These are phyloP conservation scores for Cytidiella melzeri DNA, from an alignment of 768 basidiomycete genomes.

Conservation along the genomic window DNA sequence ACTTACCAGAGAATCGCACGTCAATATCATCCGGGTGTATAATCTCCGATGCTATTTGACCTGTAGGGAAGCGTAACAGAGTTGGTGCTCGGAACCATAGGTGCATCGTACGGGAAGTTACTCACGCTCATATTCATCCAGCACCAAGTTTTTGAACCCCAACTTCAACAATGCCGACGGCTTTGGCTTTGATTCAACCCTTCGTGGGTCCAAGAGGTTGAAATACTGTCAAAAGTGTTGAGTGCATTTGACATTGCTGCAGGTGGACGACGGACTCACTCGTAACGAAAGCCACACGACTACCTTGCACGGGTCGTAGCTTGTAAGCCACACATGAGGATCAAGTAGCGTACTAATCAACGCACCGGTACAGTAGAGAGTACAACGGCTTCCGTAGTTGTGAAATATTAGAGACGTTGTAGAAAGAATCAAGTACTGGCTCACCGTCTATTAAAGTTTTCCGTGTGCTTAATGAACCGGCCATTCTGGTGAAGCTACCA, in stretches of 20 bases:
- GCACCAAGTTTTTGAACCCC: constrained; percentile 64
- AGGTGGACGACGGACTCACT: background rate
- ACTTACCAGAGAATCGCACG: constrained; percentile 65
- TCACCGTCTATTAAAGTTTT: background rate
- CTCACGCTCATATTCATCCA: constrained; percentile 90
- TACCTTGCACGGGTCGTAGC: background rate
- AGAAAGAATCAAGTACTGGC: background rate
- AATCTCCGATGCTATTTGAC: constrained; percentile 85
- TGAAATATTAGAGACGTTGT: background rate
- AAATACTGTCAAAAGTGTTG: background rate
- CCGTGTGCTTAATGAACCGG: too few relatives aligned
- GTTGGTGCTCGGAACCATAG: constrained; percentile 6
- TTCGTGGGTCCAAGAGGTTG: background rate
- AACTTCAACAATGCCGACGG: constrained; percentile 30
- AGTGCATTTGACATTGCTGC: background rate
- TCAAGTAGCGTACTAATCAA: background rate
- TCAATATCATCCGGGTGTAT: constrained; percentile 88
- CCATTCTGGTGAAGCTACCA: too few relatives aligned
- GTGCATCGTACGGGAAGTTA: constrained; percentile 1
- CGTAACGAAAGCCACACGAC: background rate
- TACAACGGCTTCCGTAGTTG: background rate
- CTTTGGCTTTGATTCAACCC: background rate
- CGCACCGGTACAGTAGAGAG: background rate
- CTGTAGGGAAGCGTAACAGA: constrained; percentile 28
- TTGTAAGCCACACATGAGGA: background rate